phyloP scores from a whole-genome alignment of 2,329 filamentous ascomycete species.

The Thermoascus crustaceus region DNA sequence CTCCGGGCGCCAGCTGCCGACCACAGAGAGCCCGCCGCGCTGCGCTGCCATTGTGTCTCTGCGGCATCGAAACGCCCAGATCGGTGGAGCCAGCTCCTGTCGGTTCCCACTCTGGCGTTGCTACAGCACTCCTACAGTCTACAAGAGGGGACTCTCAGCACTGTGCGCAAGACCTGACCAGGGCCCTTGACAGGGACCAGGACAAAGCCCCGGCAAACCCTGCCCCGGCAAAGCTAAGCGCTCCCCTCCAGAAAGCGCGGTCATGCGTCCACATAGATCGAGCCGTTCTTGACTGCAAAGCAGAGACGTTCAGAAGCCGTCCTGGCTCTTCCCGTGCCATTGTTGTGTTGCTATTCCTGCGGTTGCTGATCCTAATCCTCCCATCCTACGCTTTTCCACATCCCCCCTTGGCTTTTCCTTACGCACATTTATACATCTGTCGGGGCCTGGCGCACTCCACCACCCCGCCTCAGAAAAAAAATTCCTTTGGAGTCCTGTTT shows the following conservation, averaged over 20 bases:
- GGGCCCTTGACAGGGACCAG: conserved; percentile 4
- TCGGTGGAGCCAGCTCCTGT: too few species aligned
- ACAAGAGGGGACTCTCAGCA: background rate
- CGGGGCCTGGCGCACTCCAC: background rate
- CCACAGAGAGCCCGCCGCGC: too few species aligned
- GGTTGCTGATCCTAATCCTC: background rate
- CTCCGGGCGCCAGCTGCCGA: too few species aligned
- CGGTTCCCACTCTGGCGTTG: too few species aligned
- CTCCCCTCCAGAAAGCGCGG: conserved; percentile 17
- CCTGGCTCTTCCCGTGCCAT: too few species aligned
- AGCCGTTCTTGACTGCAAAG: conserved; percentile 6
- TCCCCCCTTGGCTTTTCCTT: background rate
- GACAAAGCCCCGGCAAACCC: conserved; percentile 3
- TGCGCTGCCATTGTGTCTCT: too few species aligned
- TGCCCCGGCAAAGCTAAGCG: conserved; percentile 11
- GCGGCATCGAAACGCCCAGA: too few species aligned
- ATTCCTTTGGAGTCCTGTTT: too few species aligned
- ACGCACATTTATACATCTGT: conserved; percentile 1
- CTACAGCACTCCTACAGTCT: too few species aligned
- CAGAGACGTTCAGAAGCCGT: too few species aligned
- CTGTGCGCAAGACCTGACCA: conserved; percentile 2
- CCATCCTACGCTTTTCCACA: background rate
- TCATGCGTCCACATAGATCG: conserved; percentile 27
- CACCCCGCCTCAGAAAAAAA: background rate
- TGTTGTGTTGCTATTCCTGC: background rate